Percentiles rank a stretch among this genome's conserved stretches.
phyloP scores from a whole-genome alignment of 1,284 basidiomycete genomes.

The Apiotrichum gamsii region DNA sequence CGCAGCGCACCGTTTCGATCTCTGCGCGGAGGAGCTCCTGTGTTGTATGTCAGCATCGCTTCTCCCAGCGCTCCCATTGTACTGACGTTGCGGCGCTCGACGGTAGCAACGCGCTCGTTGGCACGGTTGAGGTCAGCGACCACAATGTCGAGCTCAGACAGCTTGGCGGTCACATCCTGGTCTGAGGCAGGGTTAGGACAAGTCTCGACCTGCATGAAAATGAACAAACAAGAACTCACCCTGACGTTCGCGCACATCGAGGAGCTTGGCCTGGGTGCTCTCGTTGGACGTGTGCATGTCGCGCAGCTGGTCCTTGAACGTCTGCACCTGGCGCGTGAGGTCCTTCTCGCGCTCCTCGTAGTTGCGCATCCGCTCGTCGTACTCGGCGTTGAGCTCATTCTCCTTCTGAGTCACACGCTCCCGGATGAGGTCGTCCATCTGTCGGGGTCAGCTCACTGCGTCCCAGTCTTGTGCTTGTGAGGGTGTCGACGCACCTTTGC shows the following conservation, averaged over 20 bases:
- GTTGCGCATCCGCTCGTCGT: slow-evolving; percentile 89
- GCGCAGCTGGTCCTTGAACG: slow-evolving; percentile 78
- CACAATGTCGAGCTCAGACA: slow-evolving; percentile 86
- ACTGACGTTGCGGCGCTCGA: slow-evolving; percentile 83
- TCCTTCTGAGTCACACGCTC: slow-evolving; percentile 84
- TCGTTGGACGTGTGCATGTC: slow-evolving; percentile 87
- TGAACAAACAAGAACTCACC: slow-evolving; percentile 55
- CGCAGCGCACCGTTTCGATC: slow-evolving; percentile 78
- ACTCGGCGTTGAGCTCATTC: slow-evolving; percentile 90
- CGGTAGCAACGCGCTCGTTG: slow-evolving; percentile 80
- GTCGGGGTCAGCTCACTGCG: not conserved
- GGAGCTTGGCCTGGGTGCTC: slow-evolving; percentile 78
- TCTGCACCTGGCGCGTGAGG: slow-evolving; percentile 73
- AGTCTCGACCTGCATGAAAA: no score
- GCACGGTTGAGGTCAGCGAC: slow-evolving; percentile 87
- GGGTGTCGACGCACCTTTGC: slow-evolving; percentile 66
- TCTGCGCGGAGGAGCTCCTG: slow-evolving; percentile 88
- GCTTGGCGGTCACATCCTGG: slow-evolving; percentile 78
- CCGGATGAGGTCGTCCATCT: slow-evolving; percentile 86
- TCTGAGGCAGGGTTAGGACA: no score
- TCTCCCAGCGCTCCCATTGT: no score
- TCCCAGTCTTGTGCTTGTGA: no score
- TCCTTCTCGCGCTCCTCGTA: slow-evolving; percentile 93
- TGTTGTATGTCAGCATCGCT: no score
- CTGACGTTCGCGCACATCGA: slow-evolving; percentile 81